Percentiles rank a stretch among this genome's conserved stretches.
Evolutionary conservation across 306 rosid species (phyloP).

Genomic region (Quercus bicolor): DNA sequence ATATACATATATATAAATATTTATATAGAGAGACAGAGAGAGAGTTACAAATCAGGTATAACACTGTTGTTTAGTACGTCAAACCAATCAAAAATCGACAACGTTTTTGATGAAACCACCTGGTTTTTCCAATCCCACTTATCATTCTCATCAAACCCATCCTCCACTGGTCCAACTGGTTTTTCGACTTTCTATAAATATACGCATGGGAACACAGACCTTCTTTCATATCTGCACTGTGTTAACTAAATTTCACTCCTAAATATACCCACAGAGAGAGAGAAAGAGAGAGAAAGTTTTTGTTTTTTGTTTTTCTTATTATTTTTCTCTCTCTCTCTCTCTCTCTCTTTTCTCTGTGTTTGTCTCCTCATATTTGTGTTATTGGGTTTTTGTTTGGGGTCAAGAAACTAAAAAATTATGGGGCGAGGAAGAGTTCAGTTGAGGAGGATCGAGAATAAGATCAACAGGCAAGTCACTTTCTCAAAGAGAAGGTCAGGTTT

Average conservation of each 20-base stretch:
- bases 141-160: not conserved
- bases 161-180: not conserved
- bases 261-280: no score
- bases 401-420: constrained; percentile 26
- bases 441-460: constrained; percentile 95
- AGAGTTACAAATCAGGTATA: not conserved
- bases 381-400: not conserved
- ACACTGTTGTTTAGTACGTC: not conserved
- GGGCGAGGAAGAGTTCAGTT: constrained; percentile 86
- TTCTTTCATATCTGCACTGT: not conserved
- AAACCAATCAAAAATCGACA: constrained; percentile 58
- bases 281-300: no score
- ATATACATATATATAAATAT: not conserved
- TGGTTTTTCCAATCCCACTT: constrained; percentile 39
- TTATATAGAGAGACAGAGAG: not conserved
- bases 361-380: not conserved
- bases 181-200: constrained; percentile 7
- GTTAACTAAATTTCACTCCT: no score
- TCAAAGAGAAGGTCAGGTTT: constrained; percentile 83
- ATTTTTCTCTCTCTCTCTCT: not conserved
- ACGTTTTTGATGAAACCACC: constrained; percentile 46
- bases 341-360: not conserved
- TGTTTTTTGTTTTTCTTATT: no score
- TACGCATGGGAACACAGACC: not conserved
- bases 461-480: constrained; percentile 87